Base-by-base conservation (phyloP, 2,329 filamentous ascomycete genomes). In the Neofusicoccum laricinum region DNA sequence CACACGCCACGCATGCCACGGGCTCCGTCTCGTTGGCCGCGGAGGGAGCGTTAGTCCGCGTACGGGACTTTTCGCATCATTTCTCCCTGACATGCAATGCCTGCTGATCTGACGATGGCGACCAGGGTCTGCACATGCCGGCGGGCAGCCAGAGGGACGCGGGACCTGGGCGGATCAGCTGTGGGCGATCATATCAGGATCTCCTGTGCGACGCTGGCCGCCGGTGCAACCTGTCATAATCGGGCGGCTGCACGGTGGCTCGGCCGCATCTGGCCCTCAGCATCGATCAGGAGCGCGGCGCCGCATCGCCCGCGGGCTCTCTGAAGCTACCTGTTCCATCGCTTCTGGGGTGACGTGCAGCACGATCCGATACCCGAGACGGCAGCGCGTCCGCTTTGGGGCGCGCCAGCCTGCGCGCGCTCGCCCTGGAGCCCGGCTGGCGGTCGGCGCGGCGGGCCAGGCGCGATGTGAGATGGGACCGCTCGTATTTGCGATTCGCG, bases 281-380 rank as follows among this genome's bases (percentile, higher is more conserved):
- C 49, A 63, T 63, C 61, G 61, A 63, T 63, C 61, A 63, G 61
- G 61, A 63, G 46, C 59, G 19, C 11, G 34, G 36, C 48, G 38
- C 48, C 38, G 48, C 61, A 50, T 62, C 38, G 59, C 34, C 45
- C 34, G 34, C 40, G 34, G 59, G 36, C 25, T 21, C 46, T 53
- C 48, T 41, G 48, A 53, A 40, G 48, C 61, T 63, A 53, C 46
- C 61, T 53, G 61, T 45, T 63, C 61, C 61, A 64, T 48, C 50
- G 49, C 61, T 64, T 64, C 61, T 32, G 41, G 50, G 17, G 14
- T 64, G 61, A 55, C 61, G 43, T 64, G 61, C 61, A 64, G 61
- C 61, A 57, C 61, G 61, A 64, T 55, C 61, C 61, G 61, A 64
- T 64, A 64, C 61, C 61, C 61, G 61, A 64, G 50, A 45, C 61